A percentile compares a stretch with the other conserved stretches of the same genome.
Evolutionary conservation across 2,329 filamentous ascomycete species (phyloP).

Genomic region (Monosporascus sp.): DNA sequence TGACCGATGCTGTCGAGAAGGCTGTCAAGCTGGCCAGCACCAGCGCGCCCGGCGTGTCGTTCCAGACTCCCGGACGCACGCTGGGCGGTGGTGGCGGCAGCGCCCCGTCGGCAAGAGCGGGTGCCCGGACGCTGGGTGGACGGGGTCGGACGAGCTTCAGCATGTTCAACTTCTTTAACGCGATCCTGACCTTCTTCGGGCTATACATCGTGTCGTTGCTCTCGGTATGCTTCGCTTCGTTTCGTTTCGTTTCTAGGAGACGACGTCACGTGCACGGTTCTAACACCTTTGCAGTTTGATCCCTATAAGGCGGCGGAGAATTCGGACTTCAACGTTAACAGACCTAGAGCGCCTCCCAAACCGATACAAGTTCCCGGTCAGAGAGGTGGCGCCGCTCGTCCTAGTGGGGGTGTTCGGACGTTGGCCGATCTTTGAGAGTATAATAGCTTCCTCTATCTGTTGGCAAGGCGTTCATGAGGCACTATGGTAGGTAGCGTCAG

Average conservation of each 20-base stretch:
- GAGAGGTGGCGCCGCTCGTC: slow-evolving; percentile 18
- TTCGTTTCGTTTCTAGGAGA: neutral
- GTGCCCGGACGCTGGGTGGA: slow-evolving; percentile 11
- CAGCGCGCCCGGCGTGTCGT: slow-evolving; percentile 40
- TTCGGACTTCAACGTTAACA: slow-evolving; percentile 53
- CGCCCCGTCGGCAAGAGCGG: slow-evolving; percentile 13
- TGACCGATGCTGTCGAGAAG: slow-evolving; percentile 72
- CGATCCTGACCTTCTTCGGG: slow-evolving; percentile 51
- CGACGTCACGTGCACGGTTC: neutral
- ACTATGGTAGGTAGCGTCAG: neutral
- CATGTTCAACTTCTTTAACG: slow-evolving; percentile 41
- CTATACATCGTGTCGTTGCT: slow-evolving; percentile 59
- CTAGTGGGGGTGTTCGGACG: slow-evolving; percentile 35
- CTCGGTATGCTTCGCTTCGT: slow-evolving; percentile 38
- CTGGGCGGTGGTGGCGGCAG: slow-evolving; percentile 38
- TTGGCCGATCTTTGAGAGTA: slow-evolving; percentile 43
- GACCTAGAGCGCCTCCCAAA: slow-evolving; percentile 23
- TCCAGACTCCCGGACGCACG: slow-evolving; percentile 51
- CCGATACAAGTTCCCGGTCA: slow-evolving; percentile 16
- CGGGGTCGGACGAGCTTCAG: slow-evolving; percentile 26
- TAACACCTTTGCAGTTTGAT: slow-evolving; percentile 43
- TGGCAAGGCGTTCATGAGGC: neutral
- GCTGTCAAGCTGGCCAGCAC: slow-evolving; percentile 49
- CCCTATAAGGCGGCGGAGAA: slow-evolving; percentile 56
- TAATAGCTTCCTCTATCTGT: neutral